Evolutionary conservation across 345 rosid species (phyloP).

Genomic region (Conringia planisiliqua): DNA sequence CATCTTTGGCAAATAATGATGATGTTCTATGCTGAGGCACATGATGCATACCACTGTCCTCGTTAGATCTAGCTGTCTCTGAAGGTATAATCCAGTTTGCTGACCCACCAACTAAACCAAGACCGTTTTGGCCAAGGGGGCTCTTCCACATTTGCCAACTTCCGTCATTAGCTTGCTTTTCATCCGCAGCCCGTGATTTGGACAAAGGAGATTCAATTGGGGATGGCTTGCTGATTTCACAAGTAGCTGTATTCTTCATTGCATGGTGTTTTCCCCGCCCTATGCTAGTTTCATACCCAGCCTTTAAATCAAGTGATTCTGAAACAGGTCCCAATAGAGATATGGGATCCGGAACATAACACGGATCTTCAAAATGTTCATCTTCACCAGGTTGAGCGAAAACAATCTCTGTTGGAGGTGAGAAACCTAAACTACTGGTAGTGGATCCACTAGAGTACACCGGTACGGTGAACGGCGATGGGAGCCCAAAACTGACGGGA

Average conservation of each 20-base stretch:
- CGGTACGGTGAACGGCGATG: conserved; percentile 60
- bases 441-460: conserved; percentile 42
- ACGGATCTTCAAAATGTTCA: conserved; percentile 84
- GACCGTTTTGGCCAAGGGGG: conserved; percentile 53
- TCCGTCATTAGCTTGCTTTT: conserved; percentile 54
- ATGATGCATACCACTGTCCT: conserved; percentile 49
- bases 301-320: conserved; percentile 79
- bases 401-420: conserved; percentile 52
- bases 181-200: conserved; percentile 59
- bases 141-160: conserved; percentile 97
- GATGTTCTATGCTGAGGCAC: conserved; percentile 50
- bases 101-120: not conserved
- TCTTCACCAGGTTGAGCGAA: conserved; percentile 49
- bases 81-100: conserved; percentile 36
- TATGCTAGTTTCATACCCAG: conserved; percentile 44
- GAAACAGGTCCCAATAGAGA: conserved; percentile 94
- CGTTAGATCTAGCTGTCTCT: conserved; percentile 44
- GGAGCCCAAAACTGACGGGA: conserved; percentile 78
- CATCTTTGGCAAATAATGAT: conserved; percentile 66
- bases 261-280: conserved; percentile 45
- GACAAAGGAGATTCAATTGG: conserved; percentile 91
- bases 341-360: conserved; percentile 76
- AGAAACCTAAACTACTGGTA: conserved; percentile 63
- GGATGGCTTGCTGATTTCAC: conserved; percentile 73
- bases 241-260: conserved; percentile 43